Conservation (phyloP, 192 early-diverging fungal genomes). For the Thoreauomyces humboldtii region DNA sequence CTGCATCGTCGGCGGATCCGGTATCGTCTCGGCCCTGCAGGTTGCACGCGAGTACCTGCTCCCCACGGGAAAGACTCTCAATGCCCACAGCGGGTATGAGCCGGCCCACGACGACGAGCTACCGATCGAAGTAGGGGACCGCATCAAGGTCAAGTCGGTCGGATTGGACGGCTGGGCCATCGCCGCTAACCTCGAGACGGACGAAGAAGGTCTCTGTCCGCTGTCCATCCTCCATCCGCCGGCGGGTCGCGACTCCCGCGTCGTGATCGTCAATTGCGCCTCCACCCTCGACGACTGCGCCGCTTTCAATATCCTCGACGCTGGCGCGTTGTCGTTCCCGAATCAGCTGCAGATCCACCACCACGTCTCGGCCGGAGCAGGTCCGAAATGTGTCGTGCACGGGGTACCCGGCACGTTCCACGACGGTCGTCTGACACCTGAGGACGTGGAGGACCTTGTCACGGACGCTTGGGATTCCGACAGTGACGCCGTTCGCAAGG, state of each 20-base stretch:
- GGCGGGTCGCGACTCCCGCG: not conserved
- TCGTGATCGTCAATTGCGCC: conserved; percentile 20
- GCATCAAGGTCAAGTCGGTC: conserved; percentile 9
- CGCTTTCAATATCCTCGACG: conserved; percentile 1
- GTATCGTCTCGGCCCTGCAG: conserved; percentile 26
- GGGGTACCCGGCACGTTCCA: not conserved
- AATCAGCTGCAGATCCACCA: too few relatives aligned
- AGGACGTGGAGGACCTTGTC: not conserved
- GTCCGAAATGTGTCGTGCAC: not conserved
- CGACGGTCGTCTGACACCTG: not conserved
- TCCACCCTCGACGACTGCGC: conserved; percentile 7
- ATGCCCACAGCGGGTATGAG: conserved; percentile 13
- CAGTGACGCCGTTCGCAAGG: not conserved
- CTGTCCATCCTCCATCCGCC: conserved; percentile 18
- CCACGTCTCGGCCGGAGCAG: too few relatives aligned
- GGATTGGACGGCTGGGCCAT: conserved; percentile 33
- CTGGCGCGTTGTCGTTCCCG: conserved; percentile 17
- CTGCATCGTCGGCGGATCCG: conserved; percentile 31
- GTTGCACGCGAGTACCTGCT: conserved; percentile 27
- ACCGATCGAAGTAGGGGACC: conserved; percentile 19
- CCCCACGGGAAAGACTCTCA: conserved; percentile 22
- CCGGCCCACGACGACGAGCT: conserved; percentile 30
- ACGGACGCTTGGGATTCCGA: not conserved
- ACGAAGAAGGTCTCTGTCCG: conserved; percentile 34
- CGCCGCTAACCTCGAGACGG: conserved; percentile 22